These are phyloP conservation scores for Trichoderma aggressivum DNA, from an alignment of 2,329 filamentous ascomycete species.

Conservation along the genomic window DNA sequence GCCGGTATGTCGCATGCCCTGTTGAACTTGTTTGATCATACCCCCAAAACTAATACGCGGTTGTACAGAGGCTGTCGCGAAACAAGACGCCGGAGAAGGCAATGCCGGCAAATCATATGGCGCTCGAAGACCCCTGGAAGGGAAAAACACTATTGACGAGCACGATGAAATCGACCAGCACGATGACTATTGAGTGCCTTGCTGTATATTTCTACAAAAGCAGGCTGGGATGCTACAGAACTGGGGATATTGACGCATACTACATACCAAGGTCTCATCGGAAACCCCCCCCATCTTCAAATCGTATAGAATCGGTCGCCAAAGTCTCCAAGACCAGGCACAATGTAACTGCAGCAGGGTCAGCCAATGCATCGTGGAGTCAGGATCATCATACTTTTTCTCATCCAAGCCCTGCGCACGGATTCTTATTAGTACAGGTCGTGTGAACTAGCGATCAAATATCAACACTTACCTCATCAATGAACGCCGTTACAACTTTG, in stretches of 20 bases:
- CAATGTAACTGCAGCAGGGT: conserved; percentile 71
- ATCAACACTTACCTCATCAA: conserved; percentile 63
- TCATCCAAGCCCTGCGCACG: conserved; percentile 72
- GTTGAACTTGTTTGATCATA: not conserved
- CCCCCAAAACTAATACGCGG: conserved; percentile 21
- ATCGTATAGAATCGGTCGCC: conserved; percentile 95
- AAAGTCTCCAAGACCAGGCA: conserved; percentile 91
- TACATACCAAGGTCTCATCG: not conserved
- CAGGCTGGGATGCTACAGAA: conserved; percentile 1
- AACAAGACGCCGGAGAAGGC: conserved; percentile 37
- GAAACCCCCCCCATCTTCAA: conserved; percentile 39
- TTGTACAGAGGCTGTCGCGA: conserved; percentile 47
- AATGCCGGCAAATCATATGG: conserved; percentile 27
- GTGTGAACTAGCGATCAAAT: not conserved
- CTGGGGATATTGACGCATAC: conserved; percentile 5
- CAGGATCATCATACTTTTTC: conserved; percentile 70
- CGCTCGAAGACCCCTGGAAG: conserved; percentile 23
- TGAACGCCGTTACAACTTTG: conserved; percentile 90
- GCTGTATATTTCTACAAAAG: conserved; percentile 1
- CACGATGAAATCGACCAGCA: conserved; percentile 54
- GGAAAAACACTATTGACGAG: conserved; percentile 34
- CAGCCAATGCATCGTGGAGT: conserved; percentile 30
- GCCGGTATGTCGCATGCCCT: conserved; percentile 44
- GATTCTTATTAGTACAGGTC: conserved; percentile 17
- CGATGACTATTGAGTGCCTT: conserved; percentile 49